Base-by-base conservation (phyloP, 352 stramenopile genomes). In the Phytophthora agathidicida region DNA sequence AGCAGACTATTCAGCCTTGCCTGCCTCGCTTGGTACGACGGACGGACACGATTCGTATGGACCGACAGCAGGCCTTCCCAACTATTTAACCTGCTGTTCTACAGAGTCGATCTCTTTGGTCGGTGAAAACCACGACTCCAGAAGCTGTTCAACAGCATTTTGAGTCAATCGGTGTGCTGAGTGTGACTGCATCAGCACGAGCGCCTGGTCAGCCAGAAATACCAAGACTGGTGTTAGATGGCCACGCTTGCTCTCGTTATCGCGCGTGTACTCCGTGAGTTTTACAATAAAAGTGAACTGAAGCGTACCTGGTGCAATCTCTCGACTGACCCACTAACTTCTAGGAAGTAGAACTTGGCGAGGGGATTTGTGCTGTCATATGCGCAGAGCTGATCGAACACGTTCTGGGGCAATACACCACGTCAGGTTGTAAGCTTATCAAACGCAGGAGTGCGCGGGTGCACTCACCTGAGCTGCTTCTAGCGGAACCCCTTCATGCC, bases 231-330 rank as follows among this genome's bases (percentile, higher is more conserved):
- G 31, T 26, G 19, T 68, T 61, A 72, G 45, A 49, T 30, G 45
- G n/a, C 24, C 7, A 45, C 22, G 28, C 22, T 36, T 54, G 20
- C 38, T 13, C 23, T 27, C 53, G 22, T 16, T 31, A 43, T 23
- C 28, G 17, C 11, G 17, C 27, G 57, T 62, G 48, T 59, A 32
- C 28, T 48, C 46, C 63, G 45, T 58, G 32, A 70, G 35, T 55
- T 46, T 61, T 66, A 57, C 36, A 62, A 58, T 56, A 52, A 64
- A 23, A 30, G 63, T 68, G 45, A 47, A 64, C 32, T 42, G 39
- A 57, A 54, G 30, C 52, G 43, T 63, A 84, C 76, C 76, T 86
- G 76, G 48, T 82, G 77, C 46, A 86, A 77, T 51, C 76, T 63
- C 60, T 86, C 76, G 30, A 68, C 20, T 48, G 76, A 83, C 43